phyloP scores from a whole-genome alignment of 2,329 filamentous ascomycete species.

The Cladosporium oxysporum region DNA sequence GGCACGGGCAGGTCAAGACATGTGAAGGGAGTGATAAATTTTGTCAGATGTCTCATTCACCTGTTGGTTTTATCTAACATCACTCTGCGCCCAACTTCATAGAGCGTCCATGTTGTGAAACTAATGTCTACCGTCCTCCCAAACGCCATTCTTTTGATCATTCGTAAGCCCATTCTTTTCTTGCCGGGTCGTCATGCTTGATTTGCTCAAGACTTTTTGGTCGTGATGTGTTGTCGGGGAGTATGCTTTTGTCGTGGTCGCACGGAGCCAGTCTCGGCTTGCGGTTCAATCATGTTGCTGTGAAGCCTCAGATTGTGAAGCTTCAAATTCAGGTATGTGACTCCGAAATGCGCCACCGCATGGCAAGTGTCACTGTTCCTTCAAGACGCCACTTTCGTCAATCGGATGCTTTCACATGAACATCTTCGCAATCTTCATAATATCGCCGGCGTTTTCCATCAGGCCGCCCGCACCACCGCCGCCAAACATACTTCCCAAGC shows the following conservation, averaged over 20 bases:
- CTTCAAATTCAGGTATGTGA: not conserved
- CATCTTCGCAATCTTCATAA: conserved; percentile 54
- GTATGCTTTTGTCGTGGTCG: not conserved
- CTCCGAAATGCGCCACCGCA: not conserved
- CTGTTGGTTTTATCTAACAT: not conserved
- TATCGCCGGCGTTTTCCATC: conserved; percentile 49
- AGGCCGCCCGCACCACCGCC: conserved; percentile 37
- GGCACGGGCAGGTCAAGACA: not conserved
- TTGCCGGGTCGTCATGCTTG: conserved; percentile 7
- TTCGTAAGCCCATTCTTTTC: not conserved
- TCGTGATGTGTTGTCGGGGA: not conserved
- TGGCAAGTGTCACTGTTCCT: not conserved
- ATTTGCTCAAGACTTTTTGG: not conserved
- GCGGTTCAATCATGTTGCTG: not conserved
- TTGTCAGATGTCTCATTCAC: not conserved
- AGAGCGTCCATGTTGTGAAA: not conserved
- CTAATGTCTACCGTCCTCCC: not conserved
- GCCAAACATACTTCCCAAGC: conserved; percentile 28
- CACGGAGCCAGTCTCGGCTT: not conserved
- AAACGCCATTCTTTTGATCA: not conserved
- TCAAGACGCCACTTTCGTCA: not conserved
- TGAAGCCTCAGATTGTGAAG: not conserved
- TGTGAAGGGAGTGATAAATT: not conserved
- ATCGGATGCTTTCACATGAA: conserved; percentile 47
- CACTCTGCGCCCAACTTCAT: not conserved